Base-by-base conservation (phyloP, 192 early-diverging fungal genomes). In the Fimicolochytrium jonesii region DNA sequence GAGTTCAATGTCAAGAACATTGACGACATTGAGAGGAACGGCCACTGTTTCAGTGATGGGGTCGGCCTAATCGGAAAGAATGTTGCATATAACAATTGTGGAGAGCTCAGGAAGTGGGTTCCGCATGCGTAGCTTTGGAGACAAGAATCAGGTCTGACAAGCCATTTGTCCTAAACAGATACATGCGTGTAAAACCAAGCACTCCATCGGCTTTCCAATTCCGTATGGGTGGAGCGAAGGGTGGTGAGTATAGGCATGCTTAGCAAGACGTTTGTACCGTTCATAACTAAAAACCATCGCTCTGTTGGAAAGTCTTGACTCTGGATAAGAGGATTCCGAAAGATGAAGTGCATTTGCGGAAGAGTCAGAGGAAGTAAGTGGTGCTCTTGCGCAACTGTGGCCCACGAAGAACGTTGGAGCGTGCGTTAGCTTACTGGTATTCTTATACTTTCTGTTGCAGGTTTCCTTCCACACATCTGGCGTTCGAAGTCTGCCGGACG, bases 41-140 rank as follows among this genome's bases (percentile, higher is more conserved):
- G 74, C 3, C 87, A 70, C 47, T 73, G 51, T 0, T 92, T 92
- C 56, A 87, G 86, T 25, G 90, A 92, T 66, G 90, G 90, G 4
- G 77, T 86, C 10, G 90, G 90, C 26, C 73, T 73, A 7, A 77
- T 92, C 30, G 84, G 84, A 0, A 64, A 42, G 20, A 44, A 33
- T 1, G 55, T 91, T 29, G 77, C 85, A 7, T 30, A 56, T 9
- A 61, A 71, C 34, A 57, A 51, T 10, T 64, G 42, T 50, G 52
- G 30, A 13, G 29, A 58, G 36, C 26, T 73, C 31, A 35, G 55
- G 54, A 74, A 66, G 51, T 51, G 30, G 42, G 48, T 15, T 4
- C 3, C 5, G 3, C 3, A 26, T 4, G 5, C 5, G 25, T 4
- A 26, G 5, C 48, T 26, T 5, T 30, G 2, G 15, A 25, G 4